phyloP scores from a whole-genome alignment of 179 eudicot species.

The Monotropa hypopitys region DNA sequence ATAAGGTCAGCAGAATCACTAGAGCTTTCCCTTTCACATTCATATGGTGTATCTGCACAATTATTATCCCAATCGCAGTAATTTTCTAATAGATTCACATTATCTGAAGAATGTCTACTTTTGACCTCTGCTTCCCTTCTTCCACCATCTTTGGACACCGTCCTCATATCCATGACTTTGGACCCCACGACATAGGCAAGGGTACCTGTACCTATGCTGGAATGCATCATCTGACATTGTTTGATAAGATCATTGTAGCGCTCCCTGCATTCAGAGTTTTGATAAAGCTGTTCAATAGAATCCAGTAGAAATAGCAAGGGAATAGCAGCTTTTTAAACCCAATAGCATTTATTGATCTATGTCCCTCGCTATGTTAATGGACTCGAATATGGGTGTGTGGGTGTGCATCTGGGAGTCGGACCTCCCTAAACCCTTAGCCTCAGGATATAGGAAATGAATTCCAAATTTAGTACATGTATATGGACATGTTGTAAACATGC shows the following conservation, averaged over 20 bases:
- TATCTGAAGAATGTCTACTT: constrained; percentile 35
- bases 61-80: constrained; percentile 33
- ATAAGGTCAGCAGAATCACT: constrained; percentile 59
- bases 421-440: not conserved
- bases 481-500: not conserved
- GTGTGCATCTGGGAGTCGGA: not conserved
- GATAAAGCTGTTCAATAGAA: not conserved
- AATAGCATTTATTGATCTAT: not conserved
- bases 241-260: constrained; percentile 68
- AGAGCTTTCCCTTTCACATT: constrained; percentile 54
- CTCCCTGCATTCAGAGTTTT: constrained; percentile 44
- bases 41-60: constrained; percentile 45
- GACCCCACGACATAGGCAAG: constrained; percentile 93
- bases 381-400: not conserved
- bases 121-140: constrained; percentile 44
- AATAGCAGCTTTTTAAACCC: not conserved
- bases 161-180: constrained; percentile 92
- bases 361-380: not conserved
- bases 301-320: not conserved
- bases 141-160: constrained; percentile 50
- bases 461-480: not conserved
- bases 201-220: constrained; percentile 91
- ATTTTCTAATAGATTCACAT: constrained; percentile 29
- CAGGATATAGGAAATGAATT: not conserved
- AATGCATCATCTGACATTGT: constrained; percentile 91